phyloP scores from a whole-genome alignment of 169 alveolate species.

The Neospora caninum region DNA sequence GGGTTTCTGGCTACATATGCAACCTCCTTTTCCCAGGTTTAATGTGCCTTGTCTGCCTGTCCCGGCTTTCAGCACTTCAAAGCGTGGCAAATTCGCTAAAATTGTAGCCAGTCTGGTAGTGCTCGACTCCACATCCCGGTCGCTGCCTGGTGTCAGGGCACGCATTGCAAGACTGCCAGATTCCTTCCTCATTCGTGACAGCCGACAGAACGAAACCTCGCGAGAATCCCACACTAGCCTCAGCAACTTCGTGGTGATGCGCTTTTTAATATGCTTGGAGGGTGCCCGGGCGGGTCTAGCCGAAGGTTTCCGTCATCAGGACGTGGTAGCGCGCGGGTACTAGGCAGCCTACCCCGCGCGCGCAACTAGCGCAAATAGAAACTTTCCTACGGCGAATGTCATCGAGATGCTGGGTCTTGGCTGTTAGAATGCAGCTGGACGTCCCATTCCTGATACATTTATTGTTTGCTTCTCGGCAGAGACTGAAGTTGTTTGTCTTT shows the following conservation, averaged over 20 bases:
- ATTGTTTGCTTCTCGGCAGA: not conserved
- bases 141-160: too few species aligned
- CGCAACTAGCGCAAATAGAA: not conserved
- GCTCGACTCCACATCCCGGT: too few species aligned
- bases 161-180: too few species aligned
- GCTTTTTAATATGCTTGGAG: not conserved
- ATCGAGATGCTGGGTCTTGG: not conserved
- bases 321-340: not conserved
- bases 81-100: too few species aligned
- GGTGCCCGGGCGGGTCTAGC: not conserved
- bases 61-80: too few species aligned
- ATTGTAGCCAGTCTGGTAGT: too few species aligned
- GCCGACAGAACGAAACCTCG: not conserved
- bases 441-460: not conserved
- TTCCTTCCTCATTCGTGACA: not conserved
- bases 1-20: too few species aligned
- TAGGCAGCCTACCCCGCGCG: not conserved
- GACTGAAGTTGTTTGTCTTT: too few species aligned
- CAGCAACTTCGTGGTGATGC: not conserved
- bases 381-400: not conserved
- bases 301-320: not conserved
- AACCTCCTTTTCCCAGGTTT: too few species aligned
- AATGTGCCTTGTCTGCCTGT: too few species aligned
- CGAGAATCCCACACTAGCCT: not conserved
- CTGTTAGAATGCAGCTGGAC: not conserved